Percentiles rank a stretch among this genome's conserved stretches.
phyloP scores from a whole-genome alignment of 495 filamentous ascomycete species.

The Aspergillus carlsbadensis region DNA sequence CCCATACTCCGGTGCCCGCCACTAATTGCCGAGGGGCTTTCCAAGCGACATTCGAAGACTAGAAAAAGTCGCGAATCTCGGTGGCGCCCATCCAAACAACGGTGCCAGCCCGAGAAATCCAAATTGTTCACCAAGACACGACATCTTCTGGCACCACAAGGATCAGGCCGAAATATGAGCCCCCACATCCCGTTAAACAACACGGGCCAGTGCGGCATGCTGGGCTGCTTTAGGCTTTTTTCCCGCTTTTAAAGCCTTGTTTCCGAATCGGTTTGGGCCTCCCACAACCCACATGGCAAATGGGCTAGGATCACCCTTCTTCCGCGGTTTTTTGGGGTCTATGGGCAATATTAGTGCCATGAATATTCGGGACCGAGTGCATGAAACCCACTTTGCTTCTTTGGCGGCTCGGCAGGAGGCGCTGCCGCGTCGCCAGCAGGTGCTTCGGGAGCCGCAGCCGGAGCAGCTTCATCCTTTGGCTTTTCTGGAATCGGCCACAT shows the following conservation, averaged over 20 bases:
- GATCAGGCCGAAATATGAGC: background rate
- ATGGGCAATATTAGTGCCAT: constrained; percentile 17
- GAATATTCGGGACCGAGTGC: no score
- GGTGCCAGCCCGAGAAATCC: no score
- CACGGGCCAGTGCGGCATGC: constrained; percentile 21
- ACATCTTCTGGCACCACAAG: background rate
- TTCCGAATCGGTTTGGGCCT: constrained; percentile 26
- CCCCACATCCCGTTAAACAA: constrained; percentile 20
- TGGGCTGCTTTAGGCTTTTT: constrained; percentile 36
- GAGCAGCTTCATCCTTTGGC: constrained; percentile 42
- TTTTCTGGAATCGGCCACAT: constrained; percentile 90
- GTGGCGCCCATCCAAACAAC: no score
- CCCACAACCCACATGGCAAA: constrained; percentile 47
- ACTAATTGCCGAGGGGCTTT: background rate
- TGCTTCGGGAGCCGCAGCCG: constrained; percentile 21
- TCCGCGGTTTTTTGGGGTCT: constrained; percentile 33
- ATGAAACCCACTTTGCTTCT: constrained; percentile 36
- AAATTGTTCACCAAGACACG: no score
- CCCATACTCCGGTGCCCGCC: background rate
- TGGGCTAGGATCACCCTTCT: constrained; percentile 28
- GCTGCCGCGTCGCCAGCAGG: constrained; percentile 17
- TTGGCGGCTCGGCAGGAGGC: constrained; percentile 23
- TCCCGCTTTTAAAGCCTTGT: constrained; percentile 36
- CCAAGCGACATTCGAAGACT: background rate
- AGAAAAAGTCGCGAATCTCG: background rate